Conservation (phyloP, 768 basidiomycete species). For the Scleroderma citrinum region DNA sequence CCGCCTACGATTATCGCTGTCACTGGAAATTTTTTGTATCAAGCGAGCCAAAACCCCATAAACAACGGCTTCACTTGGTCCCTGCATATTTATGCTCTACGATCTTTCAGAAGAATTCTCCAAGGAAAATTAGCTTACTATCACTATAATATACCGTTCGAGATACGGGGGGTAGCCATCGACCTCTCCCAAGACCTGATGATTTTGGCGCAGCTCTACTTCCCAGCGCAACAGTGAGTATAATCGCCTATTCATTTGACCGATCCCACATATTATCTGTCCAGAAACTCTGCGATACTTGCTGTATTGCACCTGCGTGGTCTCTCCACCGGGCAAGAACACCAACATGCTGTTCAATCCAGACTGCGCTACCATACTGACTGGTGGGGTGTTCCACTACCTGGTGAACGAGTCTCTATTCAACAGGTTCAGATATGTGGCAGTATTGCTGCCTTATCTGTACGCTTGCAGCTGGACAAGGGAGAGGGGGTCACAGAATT, state of each 20-base stretch:
- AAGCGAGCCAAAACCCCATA: constrained; percentile 28
- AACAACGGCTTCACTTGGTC: constrained; percentile 29
- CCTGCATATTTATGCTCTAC: constrained; percentile 28
- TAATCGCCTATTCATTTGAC: background rate
- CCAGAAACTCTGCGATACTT: constrained; percentile 22
- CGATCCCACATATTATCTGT: background rate
- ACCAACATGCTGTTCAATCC: constrained; percentile 35
- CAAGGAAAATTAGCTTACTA: constrained; percentile 22
- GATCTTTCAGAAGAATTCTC: constrained; percentile 25
- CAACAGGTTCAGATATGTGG: constrained; percentile 26
- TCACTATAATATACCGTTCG: constrained; percentile 29
- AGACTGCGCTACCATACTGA: constrained; percentile 26
- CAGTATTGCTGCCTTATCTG: constrained; percentile 17
- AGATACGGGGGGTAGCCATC: constrained; percentile 29
- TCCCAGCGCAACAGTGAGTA: constrained; percentile 24
- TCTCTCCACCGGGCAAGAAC: constrained; percentile 51
- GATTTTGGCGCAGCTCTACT: constrained; percentile 25
- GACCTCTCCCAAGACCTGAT: constrained; percentile 26
- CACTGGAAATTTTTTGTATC: constrained; percentile 28
- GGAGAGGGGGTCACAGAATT: constrained; percentile 29
- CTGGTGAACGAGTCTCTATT: constrained; percentile 27
- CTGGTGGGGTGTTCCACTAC: constrained; percentile 29
- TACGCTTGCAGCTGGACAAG: constrained; percentile 26
- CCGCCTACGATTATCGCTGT: constrained; percentile 30
- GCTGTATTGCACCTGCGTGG: constrained; percentile 45